Evolutionary conservation across 176 grass and related monocot species (phyloP), one percentile per base, ranked within the genome.

Genomic region (Oryza longistaminata): DNA sequence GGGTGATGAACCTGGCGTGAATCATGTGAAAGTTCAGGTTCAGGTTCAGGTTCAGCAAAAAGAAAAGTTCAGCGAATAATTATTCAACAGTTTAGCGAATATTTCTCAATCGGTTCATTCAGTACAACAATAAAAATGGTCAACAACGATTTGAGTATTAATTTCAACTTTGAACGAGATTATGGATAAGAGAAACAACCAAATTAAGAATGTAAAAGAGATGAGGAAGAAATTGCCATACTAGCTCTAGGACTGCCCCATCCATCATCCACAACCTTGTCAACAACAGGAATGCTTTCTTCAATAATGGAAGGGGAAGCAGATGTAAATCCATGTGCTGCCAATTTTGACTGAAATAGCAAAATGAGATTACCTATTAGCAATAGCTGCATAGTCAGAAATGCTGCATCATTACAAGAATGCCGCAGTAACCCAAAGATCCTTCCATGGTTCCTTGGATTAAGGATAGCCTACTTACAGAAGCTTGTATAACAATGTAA

Each of bases 241-340:
- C 49, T 85, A 85, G 76, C 81, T 86, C 68, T 75, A 7, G 89
- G 76, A 79, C 75, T 94, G 21, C 81, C 88, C 88, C 92, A 94
- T 84, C 86, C 93, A 39, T 87, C 88, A 89, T 99, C 97, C 34
- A 99, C 83, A 71, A 92, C 92, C 85, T 96, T 99, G 88, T 99
- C 97, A 76, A 99, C 42, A 14, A 99, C 88, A 70, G 91, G 97
- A 64, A 93, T 85, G 74, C 52, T 89, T 83, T 95, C 87, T 83
- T 92, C 90, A 70, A 87, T 83, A 46, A 81, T 70, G 78, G 90
- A 75, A 81, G 43, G 68, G 78, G 73, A 29, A 79, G 22, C 75
- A 91, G 78, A 91, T 6, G 61, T 64, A 27, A 26, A 78, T 69
- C 84, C 83, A 42, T 69, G 86, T 71, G 62, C 84, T 7, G 37